Conservation (phyloP, 306 rosid species). For the Vigna reflexopilosa region DNA sequence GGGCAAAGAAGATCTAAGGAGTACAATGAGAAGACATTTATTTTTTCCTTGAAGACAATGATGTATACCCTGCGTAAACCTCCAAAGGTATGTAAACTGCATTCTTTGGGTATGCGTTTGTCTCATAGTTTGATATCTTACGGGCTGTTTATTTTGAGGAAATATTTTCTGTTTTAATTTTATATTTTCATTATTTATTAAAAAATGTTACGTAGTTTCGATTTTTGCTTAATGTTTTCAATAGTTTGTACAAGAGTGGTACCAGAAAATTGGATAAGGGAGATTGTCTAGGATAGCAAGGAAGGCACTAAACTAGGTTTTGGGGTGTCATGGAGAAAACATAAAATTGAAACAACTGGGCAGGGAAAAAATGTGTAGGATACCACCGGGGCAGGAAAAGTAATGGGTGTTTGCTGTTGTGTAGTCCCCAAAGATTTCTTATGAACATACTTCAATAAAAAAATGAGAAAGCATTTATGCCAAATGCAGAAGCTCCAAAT, state of each 20-base stretch:
- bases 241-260: not conserved
- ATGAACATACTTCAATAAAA: no score
- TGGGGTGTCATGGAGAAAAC: not conserved
- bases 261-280: no score
- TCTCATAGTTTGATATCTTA: not conserved
- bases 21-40: slow-evolving; percentile 67
- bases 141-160: not conserved
- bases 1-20: slow-evolving; percentile 68
- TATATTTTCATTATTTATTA: not conserved
- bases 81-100: slow-evolving; percentile 61
- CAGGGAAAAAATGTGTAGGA: no score
- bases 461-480: no score
- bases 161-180: not conserved
- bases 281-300: not conserved
- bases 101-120: slow-evolving; percentile 10
- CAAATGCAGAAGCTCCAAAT: no score
- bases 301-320: not conserved
- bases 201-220: not conserved
- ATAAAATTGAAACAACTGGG: no score
- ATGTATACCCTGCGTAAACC: slow-evolving; percentile 72
- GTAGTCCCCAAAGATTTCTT: no score
- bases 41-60: slow-evolving; percentile 78
- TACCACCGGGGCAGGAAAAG: no score
- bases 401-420: no score
- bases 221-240: not conserved